phyloP scores from a whole-genome alignment of 2,329 filamentous ascomycete species.

The Fonsecaea nubica region DNA sequence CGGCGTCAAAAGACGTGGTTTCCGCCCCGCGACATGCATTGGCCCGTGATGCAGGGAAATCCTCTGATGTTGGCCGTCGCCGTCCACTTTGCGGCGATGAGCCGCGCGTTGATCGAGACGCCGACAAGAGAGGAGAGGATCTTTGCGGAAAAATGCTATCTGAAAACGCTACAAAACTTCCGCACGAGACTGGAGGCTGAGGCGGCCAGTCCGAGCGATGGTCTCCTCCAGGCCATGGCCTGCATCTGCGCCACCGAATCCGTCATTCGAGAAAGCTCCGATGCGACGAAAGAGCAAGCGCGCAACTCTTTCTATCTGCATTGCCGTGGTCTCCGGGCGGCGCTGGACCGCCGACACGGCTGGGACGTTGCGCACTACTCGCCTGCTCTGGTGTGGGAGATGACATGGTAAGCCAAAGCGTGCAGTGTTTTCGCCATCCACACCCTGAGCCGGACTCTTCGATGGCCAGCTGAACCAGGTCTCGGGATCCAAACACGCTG shows the following conservation, averaged over 20 bases:
- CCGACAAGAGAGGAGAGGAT: neutral
- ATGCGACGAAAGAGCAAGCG: conserved; percentile 7
- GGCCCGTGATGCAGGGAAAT: conserved; percentile 2
- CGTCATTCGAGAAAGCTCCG: neutral
- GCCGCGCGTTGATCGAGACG: neutral
- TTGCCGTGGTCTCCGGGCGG: neutral
- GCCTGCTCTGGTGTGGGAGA: conserved; percentile 1
- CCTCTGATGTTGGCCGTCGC: conserved; percentile 5
- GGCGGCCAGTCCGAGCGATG: conserved; percentile 2
- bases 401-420: conserved; percentile 3
- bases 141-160: conserved; percentile 1
- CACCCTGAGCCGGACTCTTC: neutral
- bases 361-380: conserved; percentile 10
- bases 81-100: conserved; percentile 13
- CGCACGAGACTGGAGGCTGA: conserved; percentile 10
- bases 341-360: conserved; percentile 1
- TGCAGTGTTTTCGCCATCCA: neutral
- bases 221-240: neutral
- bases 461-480: no score
- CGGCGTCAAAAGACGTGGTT: conserved; percentile 2
- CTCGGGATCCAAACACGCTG: neutral
- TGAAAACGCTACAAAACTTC: conserved; percentile 1
- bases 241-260: conserved; percentile 5
- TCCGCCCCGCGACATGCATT: conserved; percentile 11
- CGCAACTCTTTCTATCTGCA: neutral